These are phyloP conservation scores for Luvunga scandens DNA, from an alignment of 345 rosid genomes.

Conservation along the genomic window DNA sequence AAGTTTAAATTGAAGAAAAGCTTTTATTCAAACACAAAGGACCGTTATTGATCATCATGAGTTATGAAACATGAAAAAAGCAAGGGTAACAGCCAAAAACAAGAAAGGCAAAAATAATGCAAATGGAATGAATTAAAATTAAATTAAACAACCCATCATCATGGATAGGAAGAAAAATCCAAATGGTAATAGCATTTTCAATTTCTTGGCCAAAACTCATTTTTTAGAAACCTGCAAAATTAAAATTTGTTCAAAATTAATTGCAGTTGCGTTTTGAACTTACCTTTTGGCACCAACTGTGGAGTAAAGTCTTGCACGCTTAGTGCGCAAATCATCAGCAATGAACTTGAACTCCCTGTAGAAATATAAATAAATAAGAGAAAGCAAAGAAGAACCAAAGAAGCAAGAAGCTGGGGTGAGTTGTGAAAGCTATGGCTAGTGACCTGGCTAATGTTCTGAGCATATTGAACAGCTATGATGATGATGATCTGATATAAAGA, in stretches of 20 bases:
- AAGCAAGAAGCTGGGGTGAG: background rate
- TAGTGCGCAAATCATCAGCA: constrained; percentile 4
- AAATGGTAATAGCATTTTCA: background rate
- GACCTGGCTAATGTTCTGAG: constrained; percentile 17
- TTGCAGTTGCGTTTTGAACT: background rate
- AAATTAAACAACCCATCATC: too few relatives aligned
- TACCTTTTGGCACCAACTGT: constrained; percentile 13
- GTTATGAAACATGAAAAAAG: background rate
- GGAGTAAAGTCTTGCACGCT: constrained; percentile 15
- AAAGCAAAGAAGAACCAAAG: background rate
- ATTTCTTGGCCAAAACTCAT: background rate
- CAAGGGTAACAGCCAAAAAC: background rate
- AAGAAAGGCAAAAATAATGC: background rate
- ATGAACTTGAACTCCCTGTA: constrained; percentile 15
- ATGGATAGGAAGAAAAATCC: too few relatives aligned
- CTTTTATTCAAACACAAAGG: background rate
- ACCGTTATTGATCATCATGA: background rate
- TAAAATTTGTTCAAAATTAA: background rate
- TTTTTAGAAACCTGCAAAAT: background rate
- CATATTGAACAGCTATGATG: background rate
- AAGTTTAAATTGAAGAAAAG: background rate
- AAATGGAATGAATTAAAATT: background rate
- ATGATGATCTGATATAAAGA: background rate
- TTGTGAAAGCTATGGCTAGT: background rate
- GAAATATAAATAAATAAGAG: background rate